Evolutionary conservation across 1,284 basidiomycete genomes (phyloP).

Genomic region (Ustanciosporium gigantosporum): DNA sequence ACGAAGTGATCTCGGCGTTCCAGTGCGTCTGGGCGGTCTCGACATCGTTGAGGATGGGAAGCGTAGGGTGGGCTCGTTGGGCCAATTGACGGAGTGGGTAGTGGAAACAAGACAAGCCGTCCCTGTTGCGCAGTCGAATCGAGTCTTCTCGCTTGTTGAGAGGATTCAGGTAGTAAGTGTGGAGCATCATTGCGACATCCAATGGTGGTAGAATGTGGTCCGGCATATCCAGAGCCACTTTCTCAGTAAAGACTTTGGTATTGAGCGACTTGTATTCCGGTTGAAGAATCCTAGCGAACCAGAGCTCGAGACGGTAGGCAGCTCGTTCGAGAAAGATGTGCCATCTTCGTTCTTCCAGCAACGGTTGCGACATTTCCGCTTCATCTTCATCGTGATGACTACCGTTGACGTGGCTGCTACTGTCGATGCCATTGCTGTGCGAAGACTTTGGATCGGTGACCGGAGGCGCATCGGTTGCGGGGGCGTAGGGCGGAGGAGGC

Average conservation of each 20-base stretch:
- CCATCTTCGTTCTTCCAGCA: constrained; percentile 29
- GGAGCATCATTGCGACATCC: constrained; percentile 48
- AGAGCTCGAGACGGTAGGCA: constrained; percentile 41
- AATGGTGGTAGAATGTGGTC: constrained; percentile 37
- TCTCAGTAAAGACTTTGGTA: background rate
- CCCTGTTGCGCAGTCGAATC: constrained; percentile 13
- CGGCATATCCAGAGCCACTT: constrained; percentile 7
- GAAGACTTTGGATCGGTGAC: constrained; percentile 8
- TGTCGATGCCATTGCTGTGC: too few species aligned
- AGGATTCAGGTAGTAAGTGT: constrained; percentile 41
- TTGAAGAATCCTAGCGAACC: constrained; percentile 23
- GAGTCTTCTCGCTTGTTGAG: constrained; percentile 19
- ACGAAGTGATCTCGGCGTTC: constrained; percentile 5
- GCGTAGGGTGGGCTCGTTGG: constrained; percentile 10
- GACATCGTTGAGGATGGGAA: constrained; percentile 27
- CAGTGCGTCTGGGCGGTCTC: constrained; percentile 14
- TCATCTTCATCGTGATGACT: constrained; percentile 19
- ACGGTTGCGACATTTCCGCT: constrained; percentile 10
- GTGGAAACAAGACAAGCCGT: constrained; percentile 9
- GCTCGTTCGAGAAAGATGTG: constrained; percentile 40
- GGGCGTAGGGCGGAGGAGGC: constrained; percentile 31
- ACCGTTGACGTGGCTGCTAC: too few species aligned
- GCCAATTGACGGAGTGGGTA: constrained; percentile 28
- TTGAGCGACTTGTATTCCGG: constrained; percentile 4
- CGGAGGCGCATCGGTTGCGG: constrained; percentile 10